Evolutionary conservation across 2,329 filamentous ascomycete genomes (phyloP).

Genomic region (Exophiala phaeomuriformis): DNA sequence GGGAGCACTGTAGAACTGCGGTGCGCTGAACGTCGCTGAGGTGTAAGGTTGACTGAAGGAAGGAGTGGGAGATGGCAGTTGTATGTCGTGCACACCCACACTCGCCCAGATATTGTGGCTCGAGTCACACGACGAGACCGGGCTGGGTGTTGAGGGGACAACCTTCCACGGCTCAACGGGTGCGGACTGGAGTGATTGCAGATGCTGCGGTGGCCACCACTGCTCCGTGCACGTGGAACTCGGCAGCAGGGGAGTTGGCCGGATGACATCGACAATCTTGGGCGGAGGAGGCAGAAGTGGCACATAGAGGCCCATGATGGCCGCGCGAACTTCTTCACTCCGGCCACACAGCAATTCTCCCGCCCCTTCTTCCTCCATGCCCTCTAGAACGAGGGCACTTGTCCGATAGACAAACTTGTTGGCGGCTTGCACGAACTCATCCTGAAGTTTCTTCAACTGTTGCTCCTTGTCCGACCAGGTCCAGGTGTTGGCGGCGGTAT

Average conservation of each 20-base stretch:
- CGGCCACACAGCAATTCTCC: slow-evolving; percentile 87
- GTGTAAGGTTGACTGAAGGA: slow-evolving; percentile 73
- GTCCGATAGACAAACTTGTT: slow-evolving; percentile 97
- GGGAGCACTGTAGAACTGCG: slow-evolving; percentile 70
- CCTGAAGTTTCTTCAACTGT: slow-evolving; percentile 94
- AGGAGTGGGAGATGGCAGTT: slow-evolving; percentile 69
- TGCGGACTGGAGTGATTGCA: slow-evolving; percentile 58
- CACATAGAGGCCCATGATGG: slow-evolving; percentile 74
- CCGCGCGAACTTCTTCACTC: slow-evolving; percentile 86
- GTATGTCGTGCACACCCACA: slow-evolving; percentile 66
- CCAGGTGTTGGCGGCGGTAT: slow-evolving; percentile 81
- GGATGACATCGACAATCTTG: slow-evolving; percentile 80
- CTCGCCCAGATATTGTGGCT: slow-evolving; percentile 69
- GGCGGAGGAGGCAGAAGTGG: slow-evolving; percentile 79
- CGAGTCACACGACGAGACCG: slow-evolving; percentile 66
- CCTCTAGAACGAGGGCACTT: slow-evolving; percentile 80
- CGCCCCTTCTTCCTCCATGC: slow-evolving; percentile 90
- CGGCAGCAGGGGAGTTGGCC: slow-evolving; percentile 75
- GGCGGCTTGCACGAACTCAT: slow-evolving; percentile 90
- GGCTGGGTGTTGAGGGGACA: slow-evolving; percentile 77
- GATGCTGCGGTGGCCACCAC: slow-evolving; percentile 71
- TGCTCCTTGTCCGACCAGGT: slow-evolving; percentile 95
- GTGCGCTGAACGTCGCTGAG: slow-evolving; percentile 54
- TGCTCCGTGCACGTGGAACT: slow-evolving; percentile 66
- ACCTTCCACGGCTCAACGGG: slow-evolving; percentile 85